Base-by-base conservation (phyloP, 805 yeast species). In the Starmerella ratchasimensis region DNA sequence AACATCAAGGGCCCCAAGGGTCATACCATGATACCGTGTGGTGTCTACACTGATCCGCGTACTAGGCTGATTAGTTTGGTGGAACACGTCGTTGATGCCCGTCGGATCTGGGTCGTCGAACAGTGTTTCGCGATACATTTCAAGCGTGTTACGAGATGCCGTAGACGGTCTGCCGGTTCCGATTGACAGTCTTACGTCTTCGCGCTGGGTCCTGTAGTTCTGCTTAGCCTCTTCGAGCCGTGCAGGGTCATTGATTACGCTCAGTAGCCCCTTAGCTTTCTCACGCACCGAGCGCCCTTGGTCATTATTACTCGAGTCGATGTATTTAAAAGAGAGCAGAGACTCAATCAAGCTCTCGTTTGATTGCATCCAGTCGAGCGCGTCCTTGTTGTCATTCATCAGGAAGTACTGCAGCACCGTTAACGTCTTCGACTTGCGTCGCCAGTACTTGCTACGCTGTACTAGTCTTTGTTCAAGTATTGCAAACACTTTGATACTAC, bases 211-310 rank as follows among this genome's bases (percentile, higher is more conserved):
- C 20, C 32, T 23, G 38, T 55, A 57, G 29, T 50, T 47, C 28
- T 43, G 48, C 31, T 49, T 45, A 33, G 56, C 59, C 17, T 45
- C 42, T 14, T 34, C 39, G 10, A 56, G 48, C 40, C 47, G 51
- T 19, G 37, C 45, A 4, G 53, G 55, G 42, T 54, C 48, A 10
- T 43, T 34, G 3, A 54, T 34, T 24, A 55, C 48, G 30, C 48
- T 50, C 15, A 50, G 40, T 20, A 57, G 38, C 16, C 41, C 46
- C 5, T 38, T 15, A 3, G 60, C 56, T 43, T 54, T 55, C 4
- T 56, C 50, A 5, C 59, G 44, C 23, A 56, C 53, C 13, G 56
- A 47, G 5, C 41, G 48, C 15, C 61, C 60, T 38, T 51, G 59
- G 37, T 57, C 61, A 11, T 51, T 46, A 33, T 55, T 52, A 28